Base-by-base conservation (phyloP, 805 yeast genomes). In the Diddensiella caesifluorescens region DNA sequence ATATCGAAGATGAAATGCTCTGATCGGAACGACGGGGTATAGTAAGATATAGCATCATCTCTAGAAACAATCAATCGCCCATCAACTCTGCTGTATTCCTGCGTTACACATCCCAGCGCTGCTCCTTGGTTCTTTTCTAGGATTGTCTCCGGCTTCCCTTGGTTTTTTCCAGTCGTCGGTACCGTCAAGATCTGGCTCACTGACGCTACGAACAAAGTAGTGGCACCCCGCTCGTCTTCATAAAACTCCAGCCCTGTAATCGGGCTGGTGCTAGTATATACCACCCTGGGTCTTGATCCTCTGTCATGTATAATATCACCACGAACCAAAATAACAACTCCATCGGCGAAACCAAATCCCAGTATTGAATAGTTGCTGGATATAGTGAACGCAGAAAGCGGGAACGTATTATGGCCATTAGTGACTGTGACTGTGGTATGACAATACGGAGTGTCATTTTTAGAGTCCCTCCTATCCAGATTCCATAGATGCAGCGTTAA, bases 231-330 rank as follows among this genome's bases (percentile, higher is more conserved):
- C 16, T 31, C 27, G 6, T 34, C 51, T 9, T 55, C 62, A 39
- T 70, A 70, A 50, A 89, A 75, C 22, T 74, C 73, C 1, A 90
- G 62, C 0, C 85, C 82, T 0, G 97, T 90, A 15, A 92, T 73
- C 1, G 97, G 95, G 1, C 52, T 30, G 2, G 70, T 64, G 39
- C 80, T 75, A 45, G 82, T 85, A 56, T 79, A 85, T 1, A 89
- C 79, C 0, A 82, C 60, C 22, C 97, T 68, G 55, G 90, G 97
- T 49, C 92, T 75, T 6, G 95, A 79, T 0, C 97, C 97, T 45
- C 95, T 68, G 56, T 92, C 98, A 52, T 88, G 77, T 4, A 86
- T 51, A 23, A 92, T 61, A 60, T 92, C 97, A 5, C 98, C 98
- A 48, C 97, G 66, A 0, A 89, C 75, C 4, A 89, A 64, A 2